Percentiles rank a stretch among this genome's conserved stretches.
Evolutionary conservation across 2,329 filamentous ascomycete species (phyloP).

Genomic region (Stagonosporopsis chrysanthemi): DNA sequence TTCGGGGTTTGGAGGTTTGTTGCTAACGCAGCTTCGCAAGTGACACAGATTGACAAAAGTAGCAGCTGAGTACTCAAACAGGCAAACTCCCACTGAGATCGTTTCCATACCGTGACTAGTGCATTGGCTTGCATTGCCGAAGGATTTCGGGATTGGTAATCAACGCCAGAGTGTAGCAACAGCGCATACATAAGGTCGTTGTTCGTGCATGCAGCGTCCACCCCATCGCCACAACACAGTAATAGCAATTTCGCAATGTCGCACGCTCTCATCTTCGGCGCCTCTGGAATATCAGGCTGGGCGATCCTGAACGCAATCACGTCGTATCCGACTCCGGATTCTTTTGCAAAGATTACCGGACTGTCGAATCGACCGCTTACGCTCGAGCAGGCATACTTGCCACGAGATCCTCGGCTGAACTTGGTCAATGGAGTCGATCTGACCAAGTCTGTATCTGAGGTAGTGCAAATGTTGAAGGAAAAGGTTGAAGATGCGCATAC

Average conservation of each 20-base stretch:
- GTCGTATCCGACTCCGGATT: conserved; percentile 1
- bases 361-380: conserved; percentile 9
- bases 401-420: conserved; percentile 1
- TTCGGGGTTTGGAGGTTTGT: background rate
- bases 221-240: background rate
- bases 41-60: background rate
- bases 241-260: background rate
- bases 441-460: conserved; percentile 1
- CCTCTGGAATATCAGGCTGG: conserved; percentile 12
- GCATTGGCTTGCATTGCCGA: background rate
- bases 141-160: background rate
- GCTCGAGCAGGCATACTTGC: background rate
- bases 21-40: background rate
- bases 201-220: background rate
- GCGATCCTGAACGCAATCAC: conserved; percentile 5
- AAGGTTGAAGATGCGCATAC: conserved; percentile 1
- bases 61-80: too few relatives aligned
- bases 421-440: conserved; percentile 7
- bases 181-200: background rate
- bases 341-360: background rate
- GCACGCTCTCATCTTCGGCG: conserved; percentile 10
- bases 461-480: background rate
- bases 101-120: too few relatives aligned
- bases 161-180: background rate
- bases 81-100: too few relatives aligned